Evolutionary conservation across 805 yeast genomes (phyloP).

Genomic region (Candida nonsorbophila): DNA sequence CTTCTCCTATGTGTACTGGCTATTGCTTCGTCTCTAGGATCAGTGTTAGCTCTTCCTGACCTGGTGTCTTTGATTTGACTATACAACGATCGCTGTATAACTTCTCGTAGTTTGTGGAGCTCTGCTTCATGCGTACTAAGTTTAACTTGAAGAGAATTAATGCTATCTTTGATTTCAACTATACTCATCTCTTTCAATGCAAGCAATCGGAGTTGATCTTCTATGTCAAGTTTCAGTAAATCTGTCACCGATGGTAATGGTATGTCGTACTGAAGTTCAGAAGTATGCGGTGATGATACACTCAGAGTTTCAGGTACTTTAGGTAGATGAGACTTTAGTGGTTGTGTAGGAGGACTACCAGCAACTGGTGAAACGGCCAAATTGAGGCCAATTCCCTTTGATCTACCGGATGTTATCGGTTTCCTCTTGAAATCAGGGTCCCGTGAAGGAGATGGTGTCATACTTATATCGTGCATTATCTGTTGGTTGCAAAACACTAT

Average conservation of each 20-base stretch:
- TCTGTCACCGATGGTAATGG: slow-evolving; percentile 28
- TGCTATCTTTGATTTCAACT: slow-evolving; percentile 55
- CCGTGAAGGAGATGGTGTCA: slow-evolving; percentile 2
- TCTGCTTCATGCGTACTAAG: slow-evolving; percentile 43
- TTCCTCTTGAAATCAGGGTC: slow-evolving; percentile 1
- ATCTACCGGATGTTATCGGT: slow-evolving; percentile 9
- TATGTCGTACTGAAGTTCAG: slow-evolving; percentile 19
- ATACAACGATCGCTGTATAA: slow-evolving; percentile 43
- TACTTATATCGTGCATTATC: background rate
- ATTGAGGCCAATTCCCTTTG: slow-evolving; percentile 29
- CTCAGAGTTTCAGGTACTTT: slow-evolving; percentile 3
- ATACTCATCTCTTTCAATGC: slow-evolving; percentile 68
- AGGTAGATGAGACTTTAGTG: slow-evolving; percentile 1
- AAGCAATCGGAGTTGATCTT: slow-evolving; percentile 51
- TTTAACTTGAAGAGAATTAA: slow-evolving; percentile 36
- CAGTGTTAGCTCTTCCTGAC: slow-evolving; percentile 14
- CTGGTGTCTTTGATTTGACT: slow-evolving; percentile 23
- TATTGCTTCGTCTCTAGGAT: slow-evolving; percentile 22
- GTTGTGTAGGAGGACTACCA: slow-evolving; percentile 1
- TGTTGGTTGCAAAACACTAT: background rate
- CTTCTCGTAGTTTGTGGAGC: slow-evolving; percentile 43
- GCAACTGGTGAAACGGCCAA: slow-evolving; percentile 24
- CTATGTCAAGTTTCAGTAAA: slow-evolving; percentile 33
- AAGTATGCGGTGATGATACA: slow-evolving; percentile 4
- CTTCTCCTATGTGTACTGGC: slow-evolving; percentile 24